These are phyloP conservation scores for Rosa persica DNA, from an alignment of 306 rosid genomes.

Conservation along the genomic window DNA sequence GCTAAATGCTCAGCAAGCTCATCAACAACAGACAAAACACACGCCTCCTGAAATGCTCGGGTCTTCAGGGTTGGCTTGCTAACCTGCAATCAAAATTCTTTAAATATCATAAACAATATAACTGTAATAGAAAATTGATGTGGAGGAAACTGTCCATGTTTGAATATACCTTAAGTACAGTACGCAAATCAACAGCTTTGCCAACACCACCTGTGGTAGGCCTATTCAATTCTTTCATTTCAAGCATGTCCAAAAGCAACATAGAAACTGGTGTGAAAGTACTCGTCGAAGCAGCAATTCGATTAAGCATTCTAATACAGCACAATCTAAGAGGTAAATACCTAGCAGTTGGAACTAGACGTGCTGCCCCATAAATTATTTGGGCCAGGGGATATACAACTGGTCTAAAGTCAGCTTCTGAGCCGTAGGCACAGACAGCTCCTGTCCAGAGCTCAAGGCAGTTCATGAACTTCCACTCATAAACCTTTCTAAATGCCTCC, in stretches of 20 bases:
- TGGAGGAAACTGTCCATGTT: not conserved
- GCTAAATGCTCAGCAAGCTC: slow-evolving; percentile 91
- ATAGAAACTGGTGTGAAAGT: slow-evolving; percentile 79
- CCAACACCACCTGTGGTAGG: slow-evolving; percentile 86
- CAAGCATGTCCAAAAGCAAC: slow-evolving; percentile 94
- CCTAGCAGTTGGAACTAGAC: slow-evolving; percentile 86
- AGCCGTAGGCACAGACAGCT: slow-evolving; percentile 68
- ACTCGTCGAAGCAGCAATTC: slow-evolving; percentile 61
- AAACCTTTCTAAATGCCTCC: slow-evolving; percentile 95
- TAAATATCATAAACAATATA: slow-evolving; percentile 18
- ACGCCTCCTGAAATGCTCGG: slow-evolving; percentile 94
- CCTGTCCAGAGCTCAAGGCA: slow-evolving; percentile 97
- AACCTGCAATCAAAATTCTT: slow-evolving; percentile 50
- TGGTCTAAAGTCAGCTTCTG: slow-evolving; percentile 74
- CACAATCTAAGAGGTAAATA: slow-evolving; percentile 84
- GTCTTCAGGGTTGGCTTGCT: slow-evolving; percentile 84
- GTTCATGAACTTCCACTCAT: slow-evolving; percentile 89
- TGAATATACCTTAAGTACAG: slow-evolving; percentile 66
- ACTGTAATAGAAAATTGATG: not conserved
- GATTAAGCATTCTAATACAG: slow-evolving; percentile 81
- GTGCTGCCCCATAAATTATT: slow-evolving; percentile 82
- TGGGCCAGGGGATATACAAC: slow-evolving; percentile 90
- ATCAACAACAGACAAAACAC: slow-evolving; percentile 80
- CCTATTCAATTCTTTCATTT: slow-evolving; percentile 87
- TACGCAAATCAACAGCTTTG: slow-evolving; percentile 79